Percentiles rank a stretch among this genome's conserved stretches.
Evolutionary conservation across 1,284 basidiomycete species (phyloP).

Genomic region (Cutaneotrichosporon cavernicola): DNA sequence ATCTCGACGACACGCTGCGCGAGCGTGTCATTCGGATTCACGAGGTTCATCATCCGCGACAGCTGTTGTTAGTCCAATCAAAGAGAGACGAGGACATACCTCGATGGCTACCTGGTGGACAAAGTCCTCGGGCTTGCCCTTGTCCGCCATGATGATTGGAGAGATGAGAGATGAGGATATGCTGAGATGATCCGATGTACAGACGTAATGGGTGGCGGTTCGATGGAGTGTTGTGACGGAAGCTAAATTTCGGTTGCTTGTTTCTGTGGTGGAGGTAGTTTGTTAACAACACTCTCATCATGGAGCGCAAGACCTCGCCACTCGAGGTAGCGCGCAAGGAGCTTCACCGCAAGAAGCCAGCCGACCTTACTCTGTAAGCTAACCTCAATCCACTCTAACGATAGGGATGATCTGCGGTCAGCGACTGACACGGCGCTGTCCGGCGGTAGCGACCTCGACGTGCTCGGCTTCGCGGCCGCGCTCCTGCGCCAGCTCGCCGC

Average conservation of each 20-base stretch:
- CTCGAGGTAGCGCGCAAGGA: conserved; percentile 30
- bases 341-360: conserved; percentile 24
- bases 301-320: conserved; percentile 16
- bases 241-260: conserved; percentile 14
- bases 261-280: conserved; percentile 7
- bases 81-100: conserved; percentile 29
- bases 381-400: neutral
- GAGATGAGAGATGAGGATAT: neutral
- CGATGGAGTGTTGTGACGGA: conserved; percentile 17
- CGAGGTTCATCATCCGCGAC: conserved; percentile 70
- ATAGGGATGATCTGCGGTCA: neutral
- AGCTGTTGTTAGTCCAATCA: conserved; percentile 56
- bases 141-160: conserved; percentile 6
- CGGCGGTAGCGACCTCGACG: conserved; percentile 28
- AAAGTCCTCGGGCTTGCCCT: conserved; percentile 54
- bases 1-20: conserved; percentile 76
- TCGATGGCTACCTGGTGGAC: conserved; percentile 71
- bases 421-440: conserved; percentile 16
- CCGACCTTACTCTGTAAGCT: conserved; percentile 20
- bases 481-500: conserved; percentile 33
- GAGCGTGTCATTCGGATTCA: conserved; percentile 79
- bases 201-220: neutral
- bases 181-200: neutral
- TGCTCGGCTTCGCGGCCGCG: conserved; percentile 27
- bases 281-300: conserved; percentile 8